These are phyloP conservation scores for Candida koratica DNA, from an alignment of 805 yeast species.

Conservation along the genomic window DNA sequence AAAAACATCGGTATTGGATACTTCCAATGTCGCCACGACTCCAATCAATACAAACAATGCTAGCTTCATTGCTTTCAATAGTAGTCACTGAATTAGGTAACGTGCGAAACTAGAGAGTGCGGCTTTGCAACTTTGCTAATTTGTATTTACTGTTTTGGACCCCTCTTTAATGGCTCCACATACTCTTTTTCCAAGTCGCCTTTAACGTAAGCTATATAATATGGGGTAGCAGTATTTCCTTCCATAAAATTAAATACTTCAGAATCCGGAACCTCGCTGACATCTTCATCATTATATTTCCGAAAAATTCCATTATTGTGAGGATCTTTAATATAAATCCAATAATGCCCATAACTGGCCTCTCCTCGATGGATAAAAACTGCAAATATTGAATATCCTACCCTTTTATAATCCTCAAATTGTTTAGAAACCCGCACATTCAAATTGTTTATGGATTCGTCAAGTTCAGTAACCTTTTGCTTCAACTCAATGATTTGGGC, in stretches of 20 bases:
- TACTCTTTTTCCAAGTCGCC: conserved; percentile 51
- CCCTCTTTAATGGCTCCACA: conserved; percentile 63
- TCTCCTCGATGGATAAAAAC: conserved; percentile 94
- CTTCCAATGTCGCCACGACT: no score
- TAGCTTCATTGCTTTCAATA: no score
- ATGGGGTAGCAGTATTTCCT: conserved; percentile 89
- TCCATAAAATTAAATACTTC: conserved; percentile 65
- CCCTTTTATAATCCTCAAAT: conserved; percentile 54
- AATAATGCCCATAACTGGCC: conserved; percentile 94
- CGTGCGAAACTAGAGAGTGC: no score
- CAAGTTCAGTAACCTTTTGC: conserved; percentile 40
- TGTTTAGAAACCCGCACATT: conserved; percentile 52
- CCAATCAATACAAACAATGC: no score
- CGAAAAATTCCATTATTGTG: conserved; percentile 62
- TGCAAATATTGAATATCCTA: conserved; percentile 83
- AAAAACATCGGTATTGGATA: conserved; percentile 9
- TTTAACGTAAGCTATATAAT: conserved; percentile 79
- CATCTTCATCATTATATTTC: conserved; percentile 92
- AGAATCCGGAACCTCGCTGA: conserved; percentile 65
- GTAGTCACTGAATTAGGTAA: no score
- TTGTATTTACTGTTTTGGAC: no score
- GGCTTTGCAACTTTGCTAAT: no score
- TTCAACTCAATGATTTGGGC: conserved; percentile 46
- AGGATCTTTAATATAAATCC: conserved; percentile 88
- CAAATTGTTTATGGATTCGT: conserved; percentile 40